Conservation (phyloP, 805 yeast species). For the Ogataea dorogensis region DNA sequence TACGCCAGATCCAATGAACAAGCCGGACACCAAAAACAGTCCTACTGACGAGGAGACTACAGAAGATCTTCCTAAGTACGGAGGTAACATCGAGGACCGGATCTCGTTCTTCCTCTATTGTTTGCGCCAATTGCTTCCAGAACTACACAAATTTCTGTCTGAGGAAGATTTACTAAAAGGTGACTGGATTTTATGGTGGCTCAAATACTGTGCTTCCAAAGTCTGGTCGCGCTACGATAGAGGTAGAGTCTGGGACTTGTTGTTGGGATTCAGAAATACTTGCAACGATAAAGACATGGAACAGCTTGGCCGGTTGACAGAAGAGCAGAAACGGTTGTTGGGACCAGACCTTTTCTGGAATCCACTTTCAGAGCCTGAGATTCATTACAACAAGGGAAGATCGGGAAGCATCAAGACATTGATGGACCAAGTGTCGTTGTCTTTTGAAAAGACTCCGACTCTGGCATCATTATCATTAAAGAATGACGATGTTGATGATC, state of each 20-base stretch:
- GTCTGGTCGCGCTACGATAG: conserved; percentile 79
- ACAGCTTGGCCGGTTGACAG: conserved; percentile 21
- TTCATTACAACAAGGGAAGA: conserved; percentile 21
- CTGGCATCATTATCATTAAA: conserved; percentile 20
- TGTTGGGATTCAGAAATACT: conserved; percentile 70
- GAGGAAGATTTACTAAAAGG: conserved; percentile 80
- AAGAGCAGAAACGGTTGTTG: conserved; percentile 29
- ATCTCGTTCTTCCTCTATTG: conserved; percentile 65
- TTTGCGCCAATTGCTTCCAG: conserved; percentile 66
- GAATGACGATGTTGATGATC: conserved; percentile 27
- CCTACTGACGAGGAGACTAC: conserved; percentile 12
- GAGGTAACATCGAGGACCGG: conserved; percentile 65
- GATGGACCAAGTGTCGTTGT: conserved; percentile 24
- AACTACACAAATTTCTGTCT: conserved; percentile 67
- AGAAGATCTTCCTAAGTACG: conserved; percentile 33
- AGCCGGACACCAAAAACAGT: conserved; percentile 19
- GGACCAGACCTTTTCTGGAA: conserved; percentile 70
- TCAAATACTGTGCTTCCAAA: conserved; percentile 85
- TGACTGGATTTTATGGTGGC: conserved; percentile 95
- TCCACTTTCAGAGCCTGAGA: conserved; percentile 33
- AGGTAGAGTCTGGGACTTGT: conserved; percentile 85
- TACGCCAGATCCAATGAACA: conserved; percentile 51
- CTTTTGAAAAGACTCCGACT: conserved; percentile 31
- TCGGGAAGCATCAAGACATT: conserved; percentile 34
- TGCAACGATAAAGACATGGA: conserved; percentile 26